Conservation (phyloP, 768 basidiomycete genomes). For the Lentinula lateritia region DNA sequence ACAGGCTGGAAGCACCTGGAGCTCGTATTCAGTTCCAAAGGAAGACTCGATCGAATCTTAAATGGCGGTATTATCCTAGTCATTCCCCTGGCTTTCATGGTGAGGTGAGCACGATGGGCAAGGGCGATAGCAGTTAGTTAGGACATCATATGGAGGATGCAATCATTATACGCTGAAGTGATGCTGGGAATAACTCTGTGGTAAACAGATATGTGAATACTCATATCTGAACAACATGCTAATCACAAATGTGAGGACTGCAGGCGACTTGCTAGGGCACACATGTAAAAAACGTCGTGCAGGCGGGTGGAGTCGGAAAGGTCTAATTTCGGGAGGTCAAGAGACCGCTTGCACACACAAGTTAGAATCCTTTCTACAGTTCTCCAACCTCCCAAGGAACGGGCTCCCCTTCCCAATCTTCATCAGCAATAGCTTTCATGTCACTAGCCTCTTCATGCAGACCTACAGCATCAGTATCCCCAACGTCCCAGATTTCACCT, state of each 20-base stretch:
- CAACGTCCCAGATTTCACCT: slow-evolving; percentile 73
- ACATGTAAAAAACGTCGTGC: not conserved
- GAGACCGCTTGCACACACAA: not conserved
- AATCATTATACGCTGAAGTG: not conserved
- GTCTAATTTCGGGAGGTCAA: not conserved
- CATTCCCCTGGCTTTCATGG: not conserved
- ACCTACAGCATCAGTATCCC: slow-evolving; percentile 36
- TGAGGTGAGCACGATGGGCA: not conserved
- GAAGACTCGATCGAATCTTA: not conserved
- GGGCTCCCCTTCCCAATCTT: slow-evolving; percentile 80
- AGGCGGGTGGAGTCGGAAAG: not conserved
- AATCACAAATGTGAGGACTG: not conserved
- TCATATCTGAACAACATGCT: not conserved
- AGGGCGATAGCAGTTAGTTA: not conserved
- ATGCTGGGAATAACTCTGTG: not conserved
- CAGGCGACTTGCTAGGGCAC: not conserved
- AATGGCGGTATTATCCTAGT: not conserved
- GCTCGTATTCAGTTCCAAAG: not conserved
- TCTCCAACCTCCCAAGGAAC: slow-evolving; percentile 81
- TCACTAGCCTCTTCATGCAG: slow-evolving; percentile 18
- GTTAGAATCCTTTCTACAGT: slow-evolving; percentile 34
- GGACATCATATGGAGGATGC: not conserved
- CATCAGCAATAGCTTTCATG: slow-evolving; percentile 18
- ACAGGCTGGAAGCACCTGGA: slow-evolving; percentile 13
- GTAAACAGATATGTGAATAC: not conserved